phyloP scores from a whole-genome alignment of 2,329 filamentous ascomycete genomes.

The Epichloe scottii region DNA sequence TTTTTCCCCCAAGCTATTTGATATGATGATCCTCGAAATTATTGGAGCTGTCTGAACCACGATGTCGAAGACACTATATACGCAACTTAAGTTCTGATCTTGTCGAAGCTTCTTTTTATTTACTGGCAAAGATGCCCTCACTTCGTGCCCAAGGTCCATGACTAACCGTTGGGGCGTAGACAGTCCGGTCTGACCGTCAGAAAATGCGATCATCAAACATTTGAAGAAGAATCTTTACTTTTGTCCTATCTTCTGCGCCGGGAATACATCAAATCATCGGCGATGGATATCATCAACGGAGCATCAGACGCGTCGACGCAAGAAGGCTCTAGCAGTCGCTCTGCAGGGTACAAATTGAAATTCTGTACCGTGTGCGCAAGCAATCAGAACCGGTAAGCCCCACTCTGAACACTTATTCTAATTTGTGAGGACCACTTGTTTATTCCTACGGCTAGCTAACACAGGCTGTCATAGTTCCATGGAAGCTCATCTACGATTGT shows the following conservation, averaged over 20 bases:
- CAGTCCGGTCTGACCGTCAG: not conserved
- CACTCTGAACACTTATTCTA: not conserved
- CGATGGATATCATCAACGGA: conserved; percentile 33
- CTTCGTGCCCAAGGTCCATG: not conserved
- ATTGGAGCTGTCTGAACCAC: conserved; percentile 70
- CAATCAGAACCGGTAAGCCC: conserved; percentile 78
- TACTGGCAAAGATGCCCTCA: not conserved
- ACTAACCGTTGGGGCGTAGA: not conserved
- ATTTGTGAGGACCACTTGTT: not conserved
- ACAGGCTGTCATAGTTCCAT: conserved; percentile 35
- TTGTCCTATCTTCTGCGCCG: not conserved
- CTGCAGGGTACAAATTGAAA: conserved; percentile 70
- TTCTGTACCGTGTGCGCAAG: conserved; percentile 99
- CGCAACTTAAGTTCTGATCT: conserved; percentile 30
- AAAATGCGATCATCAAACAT: not conserved
- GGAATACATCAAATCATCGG: not conserved
- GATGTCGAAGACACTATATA: conserved; percentile 50
- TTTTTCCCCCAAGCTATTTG: conserved; percentile 2
- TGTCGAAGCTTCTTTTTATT: not conserved
- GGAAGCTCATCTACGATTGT: conserved; percentile 94
- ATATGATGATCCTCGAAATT: conserved; percentile 32
- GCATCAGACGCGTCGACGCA: conserved; percentile 19
- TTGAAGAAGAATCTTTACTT: not conserved
- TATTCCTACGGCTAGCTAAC: not conserved
- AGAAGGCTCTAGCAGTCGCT: conserved; percentile 35